These are phyloP conservation scores for Diospyros lotus DNA, from an alignment of 148 eudicot species.

Conservation along the genomic window DNA sequence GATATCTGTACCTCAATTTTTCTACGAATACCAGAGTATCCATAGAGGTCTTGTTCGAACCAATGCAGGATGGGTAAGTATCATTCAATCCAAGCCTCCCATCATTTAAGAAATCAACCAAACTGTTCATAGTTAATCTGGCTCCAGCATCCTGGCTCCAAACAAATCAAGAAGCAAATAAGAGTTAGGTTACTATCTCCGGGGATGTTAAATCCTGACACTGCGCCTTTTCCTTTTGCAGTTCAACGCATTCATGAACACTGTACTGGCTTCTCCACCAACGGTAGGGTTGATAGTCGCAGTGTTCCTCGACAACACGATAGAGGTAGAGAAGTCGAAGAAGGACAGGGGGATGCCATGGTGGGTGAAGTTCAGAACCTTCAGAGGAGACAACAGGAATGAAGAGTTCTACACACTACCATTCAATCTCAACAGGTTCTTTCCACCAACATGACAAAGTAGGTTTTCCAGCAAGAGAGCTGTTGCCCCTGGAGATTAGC, in stretches of 20 bases:
- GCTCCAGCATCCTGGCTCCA: neutral
- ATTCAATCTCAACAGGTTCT: slow-evolving; percentile 95
- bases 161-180: no score
- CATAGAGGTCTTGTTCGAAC: slow-evolving; percentile 85
- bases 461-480: slow-evolving; percentile 7
- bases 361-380: slow-evolving; percentile 98
- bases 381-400: slow-evolving; percentile 88
- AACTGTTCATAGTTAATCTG: neutral
- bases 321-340: slow-evolving; percentile 90
- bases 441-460: slow-evolving; percentile 69
- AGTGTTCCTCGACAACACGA: slow-evolving; percentile 89
- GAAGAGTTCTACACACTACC: slow-evolving; percentile 98
- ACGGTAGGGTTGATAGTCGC: slow-evolving; percentile 84
- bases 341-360: slow-evolving; percentile 98
- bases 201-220: neutral
- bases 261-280: slow-evolving; percentile 85
- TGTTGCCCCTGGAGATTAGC: slow-evolving; percentile 1
- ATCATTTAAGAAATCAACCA: neutral
- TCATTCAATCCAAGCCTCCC: neutral
- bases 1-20: slow-evolving; percentile 87
- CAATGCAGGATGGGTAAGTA: slow-evolving; percentile 92
- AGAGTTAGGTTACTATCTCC: no score
- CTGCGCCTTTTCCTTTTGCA: slow-evolving; percentile 29
- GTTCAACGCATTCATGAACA: slow-evolving; percentile 90
- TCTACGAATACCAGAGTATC: slow-evolving; percentile 49